A percentile compares a stretch with the other conserved stretches of the same genome.
These are phyloP conservation scores for Soucietia sequanensis DNA, from an alignment of 805 yeast species.

Conservation along the genomic window DNA sequence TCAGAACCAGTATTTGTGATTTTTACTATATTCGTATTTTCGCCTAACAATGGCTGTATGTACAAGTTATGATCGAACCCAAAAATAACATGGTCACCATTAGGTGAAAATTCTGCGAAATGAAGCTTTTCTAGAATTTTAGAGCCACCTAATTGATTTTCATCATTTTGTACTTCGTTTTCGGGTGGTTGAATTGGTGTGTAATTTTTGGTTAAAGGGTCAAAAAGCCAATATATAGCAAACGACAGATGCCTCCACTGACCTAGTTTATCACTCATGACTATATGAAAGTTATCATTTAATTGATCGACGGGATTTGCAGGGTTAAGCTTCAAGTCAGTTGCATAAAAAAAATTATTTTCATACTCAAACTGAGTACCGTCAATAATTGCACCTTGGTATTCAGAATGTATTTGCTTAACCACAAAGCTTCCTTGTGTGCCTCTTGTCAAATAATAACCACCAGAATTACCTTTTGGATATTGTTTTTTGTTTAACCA, in stretches of 20 bases:
- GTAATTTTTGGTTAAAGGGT: conserved; percentile 22
- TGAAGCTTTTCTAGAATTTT: conserved; percentile 31
- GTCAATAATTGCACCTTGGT: conserved; percentile 26
- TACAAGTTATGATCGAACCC: conserved; percentile 57
- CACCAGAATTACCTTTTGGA: conserved; percentile 24
- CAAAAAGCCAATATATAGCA: conserved; percentile 37
- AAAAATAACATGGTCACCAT: conserved; percentile 53
- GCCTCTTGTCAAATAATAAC: conserved; percentile 26
- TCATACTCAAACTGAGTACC: conserved; percentile 38
- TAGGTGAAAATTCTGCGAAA: conserved; percentile 63
- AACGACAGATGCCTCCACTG: conserved; percentile 45
- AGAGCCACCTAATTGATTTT: conserved; percentile 4
- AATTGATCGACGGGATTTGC: conserved; percentile 44
- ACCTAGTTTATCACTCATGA: conserved; percentile 47
- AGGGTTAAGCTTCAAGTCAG: conserved; percentile 37
- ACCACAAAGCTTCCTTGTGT: conserved; percentile 16
- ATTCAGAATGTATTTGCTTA: conserved; percentile 26
- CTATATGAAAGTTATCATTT: conserved; percentile 44
- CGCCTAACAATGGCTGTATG: conserved; percentile 34
- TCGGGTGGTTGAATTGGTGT: conserved; percentile 33
- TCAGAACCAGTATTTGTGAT: conserved; percentile 53
- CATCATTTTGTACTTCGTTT: conserved; percentile 4
- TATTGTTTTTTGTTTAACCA: conserved; percentile 34
- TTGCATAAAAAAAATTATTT: conserved; percentile 33
- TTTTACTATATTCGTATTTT: conserved; percentile 19